A percentile compares a stretch with the other conserved stretches of the same genome.
Conservation (phyloP, 495 filamentous ascomycete genomes). For the Hyaloscypha finlandica region DNA sequence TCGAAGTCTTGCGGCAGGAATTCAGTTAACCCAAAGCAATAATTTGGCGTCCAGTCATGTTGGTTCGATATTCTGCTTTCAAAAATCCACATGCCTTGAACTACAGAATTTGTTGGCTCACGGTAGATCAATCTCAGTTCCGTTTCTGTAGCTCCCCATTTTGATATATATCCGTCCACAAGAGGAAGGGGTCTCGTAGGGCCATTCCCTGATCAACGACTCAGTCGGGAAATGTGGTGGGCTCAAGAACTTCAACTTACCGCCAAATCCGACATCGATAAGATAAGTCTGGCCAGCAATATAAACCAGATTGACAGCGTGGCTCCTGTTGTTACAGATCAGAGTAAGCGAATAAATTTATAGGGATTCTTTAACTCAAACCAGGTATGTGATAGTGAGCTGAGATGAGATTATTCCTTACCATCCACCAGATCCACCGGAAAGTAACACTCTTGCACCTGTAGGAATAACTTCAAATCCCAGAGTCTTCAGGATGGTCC, state of each 20-base stretch:
- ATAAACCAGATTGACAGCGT: conserved; percentile 68
- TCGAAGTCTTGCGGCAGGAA: conserved; percentile 47
- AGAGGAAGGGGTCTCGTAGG: conserved; percentile 32
- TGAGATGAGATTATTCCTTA: neutral
- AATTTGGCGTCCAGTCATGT: conserved; percentile 37
- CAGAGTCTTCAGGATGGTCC: conserved; percentile 58
- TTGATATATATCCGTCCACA: conserved; percentile 13
- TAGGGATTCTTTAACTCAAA: neutral
- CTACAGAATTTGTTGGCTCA: conserved; percentile 30
- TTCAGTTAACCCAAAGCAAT: conserved; percentile 44
- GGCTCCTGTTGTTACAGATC: conserved; percentile 45
- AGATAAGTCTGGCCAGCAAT: conserved; percentile 53
- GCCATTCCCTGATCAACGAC: conserved; percentile 5
- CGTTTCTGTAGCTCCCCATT: conserved; percentile 35
- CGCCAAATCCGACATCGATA: conserved; percentile 73
- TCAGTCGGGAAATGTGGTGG: neutral
- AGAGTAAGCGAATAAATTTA: neutral
- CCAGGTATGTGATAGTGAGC: neutral
- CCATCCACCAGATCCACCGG: conserved; percentile 1
- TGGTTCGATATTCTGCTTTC: conserved; percentile 26
- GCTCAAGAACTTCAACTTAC: neutral
- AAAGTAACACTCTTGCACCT: conserved; percentile 40
- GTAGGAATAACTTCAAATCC: conserved; percentile 56
- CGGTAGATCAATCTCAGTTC: conserved; percentile 9
- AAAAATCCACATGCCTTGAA: conserved; percentile 44